Evolutionary conservation across 495 filamentous ascomycete genomes (phyloP), one percentile per base, ranked within the genome.

Genomic region (Tuber calosporum): DNA sequence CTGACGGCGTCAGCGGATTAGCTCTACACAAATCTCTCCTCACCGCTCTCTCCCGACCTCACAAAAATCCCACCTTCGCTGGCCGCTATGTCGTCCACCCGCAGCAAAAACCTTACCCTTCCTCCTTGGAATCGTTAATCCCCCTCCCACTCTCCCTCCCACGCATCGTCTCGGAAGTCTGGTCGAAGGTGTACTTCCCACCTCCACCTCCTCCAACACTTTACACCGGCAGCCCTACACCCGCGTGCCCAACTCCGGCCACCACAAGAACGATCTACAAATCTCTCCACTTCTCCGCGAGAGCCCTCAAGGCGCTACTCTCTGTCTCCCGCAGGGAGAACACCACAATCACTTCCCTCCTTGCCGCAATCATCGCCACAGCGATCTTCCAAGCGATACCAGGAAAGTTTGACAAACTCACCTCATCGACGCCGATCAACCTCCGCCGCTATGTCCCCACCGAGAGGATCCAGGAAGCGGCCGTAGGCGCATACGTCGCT

Each of bases 401-500:
- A 0, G 30, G 26, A 15, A 62, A 62, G 30, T 34, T 62, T 15
- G 66, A 72, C 0, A 40, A 48, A 8, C 19, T 78, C 26, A 22
- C 62, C 1, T 74, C 75, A 7, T 4, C 38, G 15, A 30, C 68
- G 17, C 38, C 75, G 13, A 80, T 85, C 19, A 83, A 84, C 40
- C 71, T 79, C 36, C 83, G 84, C 4, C 77, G 80, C 20, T 85
- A 80, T 80, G 76, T 85, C 1, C 77, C 82, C 3, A 38, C 42
- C 2, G 79, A 79, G n/a, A 37, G n/a, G 9, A 80, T 83, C 53
- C 81, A 77, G 0, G 82, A 83, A 9, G 82, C 83, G 4, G 77
- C 77, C 0, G 84, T 86, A 73, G 84, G 84, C 37, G 83, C 84
- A 20, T 84, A 79, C 76, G 81, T 84, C 1, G 75, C 77, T 36